phyloP scores from a whole-genome alignment of 164 flowering plant species.

The Nymphaea colorata region DNA sequence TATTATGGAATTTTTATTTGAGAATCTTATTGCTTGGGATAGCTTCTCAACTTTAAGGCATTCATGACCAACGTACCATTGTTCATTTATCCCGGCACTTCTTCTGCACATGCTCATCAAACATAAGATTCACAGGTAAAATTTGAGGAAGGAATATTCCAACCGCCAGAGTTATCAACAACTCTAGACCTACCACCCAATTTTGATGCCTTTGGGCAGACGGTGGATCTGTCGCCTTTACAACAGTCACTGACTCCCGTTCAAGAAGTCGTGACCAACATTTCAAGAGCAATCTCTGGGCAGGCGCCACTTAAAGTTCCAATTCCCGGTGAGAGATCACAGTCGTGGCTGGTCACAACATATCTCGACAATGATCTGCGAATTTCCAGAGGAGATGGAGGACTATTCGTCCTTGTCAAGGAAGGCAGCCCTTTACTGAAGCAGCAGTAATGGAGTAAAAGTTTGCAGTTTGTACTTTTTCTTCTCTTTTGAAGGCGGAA shows the following conservation, averaged over 20 bases:
- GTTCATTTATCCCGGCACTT: too few species aligned
- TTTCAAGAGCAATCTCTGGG: constrained; percentile 61
- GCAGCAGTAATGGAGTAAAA: constrained; percentile 8
- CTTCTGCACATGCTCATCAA: too few species aligned
- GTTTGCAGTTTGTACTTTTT: background rate
- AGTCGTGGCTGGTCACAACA: constrained; percentile 75
- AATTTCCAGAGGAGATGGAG: constrained; percentile 95
- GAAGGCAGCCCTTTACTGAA: constrained; percentile 77
- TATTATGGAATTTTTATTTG: too few species aligned
- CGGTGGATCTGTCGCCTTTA: constrained; percentile 40
- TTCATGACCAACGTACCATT: too few species aligned
- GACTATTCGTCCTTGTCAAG: constrained; percentile 83
- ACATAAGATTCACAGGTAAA: constrained; percentile 33
- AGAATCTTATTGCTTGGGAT: too few species aligned
- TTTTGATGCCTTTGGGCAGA: constrained; percentile 73
- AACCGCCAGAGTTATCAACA: constrained; percentile 79
- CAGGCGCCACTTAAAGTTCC: constrained; percentile 73
- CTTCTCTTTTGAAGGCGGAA: too few species aligned
- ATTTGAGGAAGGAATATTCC: constrained; percentile 75
- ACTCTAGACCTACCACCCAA: constrained; percentile 55
- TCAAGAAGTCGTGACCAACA: constrained; percentile 43
- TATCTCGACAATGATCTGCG: constrained; percentile 81
- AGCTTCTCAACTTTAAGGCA: too few species aligned
- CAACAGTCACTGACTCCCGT: constrained; percentile 61
- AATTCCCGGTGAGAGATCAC: constrained; percentile 61